Evolutionary conservation across 371 early-diverging fungal genomes (phyloP).

Genomic region (Zopfochytrium polystomum): DNA sequence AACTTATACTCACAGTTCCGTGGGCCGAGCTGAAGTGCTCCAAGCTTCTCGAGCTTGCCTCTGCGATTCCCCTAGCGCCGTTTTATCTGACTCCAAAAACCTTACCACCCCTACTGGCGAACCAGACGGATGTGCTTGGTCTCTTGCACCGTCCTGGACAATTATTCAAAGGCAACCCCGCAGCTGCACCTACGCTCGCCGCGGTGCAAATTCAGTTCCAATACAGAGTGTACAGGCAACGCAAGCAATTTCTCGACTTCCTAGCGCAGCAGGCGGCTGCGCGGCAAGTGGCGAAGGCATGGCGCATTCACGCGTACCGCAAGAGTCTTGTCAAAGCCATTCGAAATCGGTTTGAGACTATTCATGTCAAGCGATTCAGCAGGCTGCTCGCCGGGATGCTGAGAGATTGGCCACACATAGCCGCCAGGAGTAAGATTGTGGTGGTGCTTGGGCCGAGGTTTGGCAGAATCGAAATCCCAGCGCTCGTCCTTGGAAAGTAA

Average conservation of each 20-base stretch:
- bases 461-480: slow-evolving; percentile 12
- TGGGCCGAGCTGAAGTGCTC: slow-evolving; percentile 22
- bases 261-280: slow-evolving; percentile 21
- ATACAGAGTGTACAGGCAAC: slow-evolving; percentile 12
- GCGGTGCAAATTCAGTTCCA: slow-evolving; percentile 31
- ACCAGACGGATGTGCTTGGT: slow-evolving; percentile 7
- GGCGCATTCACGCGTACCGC: slow-evolving; percentile 20
- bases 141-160: slow-evolving; percentile 14
- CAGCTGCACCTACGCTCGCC: slow-evolving; percentile 10
- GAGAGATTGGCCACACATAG: slow-evolving; percentile 16
- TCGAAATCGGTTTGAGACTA: slow-evolving; percentile 21
- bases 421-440: slow-evolving; percentile 19
- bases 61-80: slow-evolving; percentile 4
- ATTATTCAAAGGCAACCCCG: slow-evolving; percentile 14
- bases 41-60: slow-evolving; percentile 3
- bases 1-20: slow-evolving; percentile 4
- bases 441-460: slow-evolving; percentile 28
- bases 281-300: slow-evolving; percentile 19
- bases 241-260: slow-evolving; percentile 13
- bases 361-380: slow-evolving; percentile 31
- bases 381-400: slow-evolving; percentile 15
- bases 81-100: background rate
- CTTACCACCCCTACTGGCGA: background rate
- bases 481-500: slow-evolving; percentile 20
- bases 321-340: slow-evolving; percentile 2